A percentile compares a stretch with the other conserved stretches of the same genome.
These are phyloP conservation scores for Hippophae tibetana DNA, from an alignment of 306 rosid genomes.

Conservation along the genomic window DNA sequence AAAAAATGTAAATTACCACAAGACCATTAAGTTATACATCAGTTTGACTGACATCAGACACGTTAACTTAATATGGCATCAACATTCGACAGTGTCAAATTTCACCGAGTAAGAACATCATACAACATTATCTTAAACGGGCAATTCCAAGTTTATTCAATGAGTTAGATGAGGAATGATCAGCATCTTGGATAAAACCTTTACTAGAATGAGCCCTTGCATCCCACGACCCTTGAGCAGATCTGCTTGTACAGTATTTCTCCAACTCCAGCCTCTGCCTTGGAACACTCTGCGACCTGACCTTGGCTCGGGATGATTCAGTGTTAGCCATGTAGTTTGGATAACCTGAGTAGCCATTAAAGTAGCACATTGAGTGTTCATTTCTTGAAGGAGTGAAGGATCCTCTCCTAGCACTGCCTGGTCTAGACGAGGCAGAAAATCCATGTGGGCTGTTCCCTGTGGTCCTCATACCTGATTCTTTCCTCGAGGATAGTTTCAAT, in stretches of 20 bases:
- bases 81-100: too few relatives aligned
- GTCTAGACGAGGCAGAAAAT: constrained; percentile 51
- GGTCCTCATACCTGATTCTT: constrained; percentile 43
- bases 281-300: constrained; percentile 89
- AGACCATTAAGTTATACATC: too few relatives aligned
- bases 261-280: constrained; percentile 81
- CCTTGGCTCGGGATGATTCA: constrained; percentile 75
- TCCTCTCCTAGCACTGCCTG: constrained; percentile 48
- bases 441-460: constrained; percentile 58
- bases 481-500: constrained; percentile 31
- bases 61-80: too few relatives aligned
- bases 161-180: too few relatives aligned
- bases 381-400: constrained; percentile 70
- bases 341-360: constrained; percentile 40
- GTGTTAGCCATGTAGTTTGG: constrained; percentile 94
- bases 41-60: too few relatives aligned
- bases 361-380: constrained; percentile 60
- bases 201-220: not conserved
- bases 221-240: constrained; percentile 45
- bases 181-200: too few relatives aligned
- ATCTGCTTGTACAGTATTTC: constrained; percentile 31
- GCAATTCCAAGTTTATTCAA: too few relatives aligned
- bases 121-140: too few relatives aligned
- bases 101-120: too few relatives aligned
- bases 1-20: too few relatives aligned